Evolutionary conservation across 2,329 filamentous ascomycete species (phyloP).

Genomic region (Stagonosporopsis chrysanthemi): DNA sequence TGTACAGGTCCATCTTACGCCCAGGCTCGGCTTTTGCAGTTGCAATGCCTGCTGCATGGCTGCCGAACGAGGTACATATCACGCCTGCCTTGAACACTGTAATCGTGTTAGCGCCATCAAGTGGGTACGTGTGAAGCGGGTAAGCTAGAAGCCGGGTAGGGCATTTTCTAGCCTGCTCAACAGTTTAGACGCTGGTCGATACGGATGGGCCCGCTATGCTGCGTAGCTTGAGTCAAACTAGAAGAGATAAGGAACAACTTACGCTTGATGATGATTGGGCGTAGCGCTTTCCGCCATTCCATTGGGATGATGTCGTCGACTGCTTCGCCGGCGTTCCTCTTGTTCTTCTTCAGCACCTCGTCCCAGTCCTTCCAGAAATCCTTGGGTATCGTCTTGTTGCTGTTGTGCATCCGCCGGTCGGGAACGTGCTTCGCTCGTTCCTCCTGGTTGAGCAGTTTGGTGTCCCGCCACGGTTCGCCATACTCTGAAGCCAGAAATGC

Average conservation of each 20-base stretch:
- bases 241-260: constrained; percentile 12
- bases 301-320: constrained; percentile 42
- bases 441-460: constrained; percentile 51
- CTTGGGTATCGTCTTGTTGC: constrained; percentile 48
- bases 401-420: constrained; percentile 49
- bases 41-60: constrained; percentile 47
- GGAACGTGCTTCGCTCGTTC: constrained; percentile 51
- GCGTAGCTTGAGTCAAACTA: not conserved
- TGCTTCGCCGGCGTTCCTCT: constrained; percentile 8
- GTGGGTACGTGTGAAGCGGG: not conserved
- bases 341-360: constrained; percentile 27
- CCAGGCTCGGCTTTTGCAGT: constrained; percentile 49
- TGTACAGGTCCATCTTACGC: constrained; percentile 53
- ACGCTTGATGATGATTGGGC: constrained; percentile 54
- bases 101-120: not conserved
- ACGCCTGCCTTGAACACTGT: constrained; percentile 58
- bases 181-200: not conserved
- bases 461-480: constrained; percentile 47
- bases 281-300: constrained; percentile 52
- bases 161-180: constrained; percentile 3
- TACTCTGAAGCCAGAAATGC: constrained; percentile 49
- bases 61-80: constrained; percentile 45
- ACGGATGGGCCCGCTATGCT: not conserved
- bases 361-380: constrained; percentile 53
- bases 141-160: constrained; percentile 5